These are phyloP conservation scores for Gamarada debralockiae DNA, from an alignment of 495 filamentous ascomycete species.

Conservation along the genomic window DNA sequence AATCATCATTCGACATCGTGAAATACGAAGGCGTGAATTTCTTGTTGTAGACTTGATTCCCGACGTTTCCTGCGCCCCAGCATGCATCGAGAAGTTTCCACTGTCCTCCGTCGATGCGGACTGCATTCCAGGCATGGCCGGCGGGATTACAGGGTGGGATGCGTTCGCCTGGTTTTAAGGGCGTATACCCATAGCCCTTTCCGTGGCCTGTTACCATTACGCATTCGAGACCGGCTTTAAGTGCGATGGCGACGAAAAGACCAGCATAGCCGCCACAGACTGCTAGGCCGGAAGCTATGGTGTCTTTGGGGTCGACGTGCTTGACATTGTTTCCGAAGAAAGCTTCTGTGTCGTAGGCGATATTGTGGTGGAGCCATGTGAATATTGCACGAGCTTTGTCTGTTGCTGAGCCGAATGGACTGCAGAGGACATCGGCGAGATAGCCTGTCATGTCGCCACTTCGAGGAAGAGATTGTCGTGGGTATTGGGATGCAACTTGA, in stretches of 20 bases:
- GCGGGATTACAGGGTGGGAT: constrained; percentile 51
- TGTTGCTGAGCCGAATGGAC: constrained; percentile 73
- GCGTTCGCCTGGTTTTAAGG: constrained; percentile 47
- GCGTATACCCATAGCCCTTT: constrained; percentile 73
- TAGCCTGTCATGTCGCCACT: constrained; percentile 51
- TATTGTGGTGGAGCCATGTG: constrained; percentile 93
- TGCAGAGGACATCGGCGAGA: constrained; percentile 72
- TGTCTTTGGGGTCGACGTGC: constrained; percentile 61
- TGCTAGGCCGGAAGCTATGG: constrained; percentile 68
- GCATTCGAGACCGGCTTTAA: constrained; percentile 67
- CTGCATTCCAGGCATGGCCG: constrained; percentile 90
- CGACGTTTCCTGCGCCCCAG: constrained; percentile 81
- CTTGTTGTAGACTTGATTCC: constrained; percentile 52
- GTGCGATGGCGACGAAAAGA: constrained; percentile 72
- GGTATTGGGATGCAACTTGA: constrained; percentile 70
- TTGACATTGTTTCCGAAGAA: constrained; percentile 71
- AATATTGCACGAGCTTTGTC: constrained; percentile 93
- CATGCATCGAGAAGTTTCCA: constrained; percentile 94
- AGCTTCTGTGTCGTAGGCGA: constrained; percentile 72
- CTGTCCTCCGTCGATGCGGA: constrained; percentile 74
- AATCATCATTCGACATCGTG: constrained; percentile 75
- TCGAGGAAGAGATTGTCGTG: constrained; percentile 61
- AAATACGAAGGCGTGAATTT: constrained; percentile 69
- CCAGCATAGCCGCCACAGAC: constrained; percentile 91
- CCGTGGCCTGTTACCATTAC: constrained; percentile 74